A percentile compares a stretch with the other conserved stretches of the same genome.
These are phyloP conservation scores for Neopestalotiopsis clavispora DNA, from an alignment of 2,329 filamentous ascomycete species.

Conservation along the genomic window DNA sequence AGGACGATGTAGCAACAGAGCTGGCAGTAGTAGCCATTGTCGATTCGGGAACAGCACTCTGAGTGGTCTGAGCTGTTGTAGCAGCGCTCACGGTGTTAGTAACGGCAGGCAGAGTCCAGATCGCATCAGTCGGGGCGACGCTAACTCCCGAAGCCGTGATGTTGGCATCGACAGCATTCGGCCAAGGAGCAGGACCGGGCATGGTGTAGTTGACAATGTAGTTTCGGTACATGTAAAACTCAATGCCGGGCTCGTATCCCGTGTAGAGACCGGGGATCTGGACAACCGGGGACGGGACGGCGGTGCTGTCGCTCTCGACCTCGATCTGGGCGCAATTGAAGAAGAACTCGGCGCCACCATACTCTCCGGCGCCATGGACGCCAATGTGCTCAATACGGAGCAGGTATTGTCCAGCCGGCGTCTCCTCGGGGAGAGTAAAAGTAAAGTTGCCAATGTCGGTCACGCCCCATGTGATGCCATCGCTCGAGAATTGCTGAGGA, in stretches of 20 bases:
- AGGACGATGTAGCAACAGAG: neutral
- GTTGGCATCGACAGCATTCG: neutral
- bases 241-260: neutral
- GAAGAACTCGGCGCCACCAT: neutral
- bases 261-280: neutral
- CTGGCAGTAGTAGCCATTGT: neutral
- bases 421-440: neutral
- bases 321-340: conserved; percentile 3
- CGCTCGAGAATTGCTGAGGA: neutral
- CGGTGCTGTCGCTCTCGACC: neutral
- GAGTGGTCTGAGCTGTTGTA: neutral
- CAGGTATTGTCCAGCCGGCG: neutral
- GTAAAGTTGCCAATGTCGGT: neutral
- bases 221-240: neutral
- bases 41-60: neutral
- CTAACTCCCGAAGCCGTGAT: neutral
- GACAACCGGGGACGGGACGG: neutral
- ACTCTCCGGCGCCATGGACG: neutral
- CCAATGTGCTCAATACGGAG: conserved; percentile 4
- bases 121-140: neutral
- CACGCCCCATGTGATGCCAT: neutral
- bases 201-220: neutral
- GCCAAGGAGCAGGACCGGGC: neutral
- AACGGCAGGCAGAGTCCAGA: neutral
- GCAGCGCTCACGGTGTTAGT: neutral